Conservation (phyloP, 192 early-diverging fungal species). For the Umbelopsis sp. region DNA sequence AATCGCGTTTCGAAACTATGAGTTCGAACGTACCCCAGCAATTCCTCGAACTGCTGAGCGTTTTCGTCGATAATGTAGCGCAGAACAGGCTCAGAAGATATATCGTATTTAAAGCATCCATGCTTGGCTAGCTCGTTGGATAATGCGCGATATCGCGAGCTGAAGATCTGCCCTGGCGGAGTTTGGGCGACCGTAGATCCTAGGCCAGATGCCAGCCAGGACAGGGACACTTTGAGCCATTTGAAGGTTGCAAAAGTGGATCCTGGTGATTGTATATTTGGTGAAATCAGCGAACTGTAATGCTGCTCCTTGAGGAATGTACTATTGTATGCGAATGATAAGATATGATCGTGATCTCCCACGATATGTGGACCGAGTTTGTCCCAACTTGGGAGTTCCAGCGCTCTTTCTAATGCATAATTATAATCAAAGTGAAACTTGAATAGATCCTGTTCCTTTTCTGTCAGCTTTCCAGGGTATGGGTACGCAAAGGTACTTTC, state of each 20-base stretch:
- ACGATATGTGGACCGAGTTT: constrained; percentile 7
- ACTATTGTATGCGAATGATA: neutral
- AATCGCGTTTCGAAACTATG: constrained; percentile 35
- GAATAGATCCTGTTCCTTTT: constrained; percentile 3
- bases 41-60: neutral
- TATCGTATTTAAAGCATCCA: constrained; percentile 37
- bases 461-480: neutral
- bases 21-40: constrained; percentile 31
- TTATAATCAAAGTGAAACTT: constrained; percentile 6
- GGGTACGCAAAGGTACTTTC: neutral
- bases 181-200: neutral
- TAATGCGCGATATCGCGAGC: constrained; percentile 9
- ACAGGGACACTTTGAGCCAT: constrained; percentile 31
- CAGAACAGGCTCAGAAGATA: constrained; percentile 31
- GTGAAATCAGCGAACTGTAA: neutral
- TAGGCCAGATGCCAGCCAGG: constrained; percentile 32
- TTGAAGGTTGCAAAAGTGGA: constrained; percentile 12
- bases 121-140: constrained; percentile 18
- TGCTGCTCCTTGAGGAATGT: neutral
- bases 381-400: constrained; percentile 9
- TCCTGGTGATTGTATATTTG: no score
- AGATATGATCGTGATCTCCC: constrained; percentile 12
- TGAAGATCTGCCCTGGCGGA: constrained; percentile 26
- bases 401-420: constrained; percentile 2
- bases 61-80: constrained; percentile 25